Base-by-base conservation (phyloP, 176 grass and related monocot species). In the Juncus inflexus region DNA sequence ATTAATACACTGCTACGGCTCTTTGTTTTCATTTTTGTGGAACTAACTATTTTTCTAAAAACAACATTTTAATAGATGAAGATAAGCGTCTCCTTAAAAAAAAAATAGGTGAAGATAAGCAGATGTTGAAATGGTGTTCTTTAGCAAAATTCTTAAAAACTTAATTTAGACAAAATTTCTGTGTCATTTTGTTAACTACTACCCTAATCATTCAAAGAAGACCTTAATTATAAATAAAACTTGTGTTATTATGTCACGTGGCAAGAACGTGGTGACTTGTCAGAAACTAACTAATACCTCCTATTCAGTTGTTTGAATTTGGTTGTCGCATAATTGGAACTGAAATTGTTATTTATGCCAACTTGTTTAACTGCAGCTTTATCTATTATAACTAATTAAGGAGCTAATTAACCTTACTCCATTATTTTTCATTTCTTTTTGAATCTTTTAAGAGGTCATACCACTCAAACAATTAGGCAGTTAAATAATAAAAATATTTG, bases 271-370 rank as follows among this genome's bases (percentile, higher is more conserved):
- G 50, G 55, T 71, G 58, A 2, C 2, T 56, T 71, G 52, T 58
- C 52, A 71, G 68, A 71, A 12, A 28, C 35, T 35, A 71, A 60
- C 68, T 47, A 71, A 70, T 42, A 60, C 35, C 54, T 36, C 68
- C 15, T 35, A 47, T 52, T 43, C 54, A 15, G 68, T 71, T 56
- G 68, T 71, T 71, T 70, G 53, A 71, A 71, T 55, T 59, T 71
- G 67, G 67, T 71, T 71, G 52, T 71, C 37, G 16, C 9, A 71
- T 58, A 60, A 70, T 71, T 47, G 58, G 53, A 58, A 70, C 52
- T 71, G 43, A 58, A 43, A 4, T 16, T 35, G 42, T 43, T 71
- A 6, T 71, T 71, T 71, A 71, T 36, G 42, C 40, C 68, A 71
- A 71, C 68, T 71, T 59, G 68, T 58, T 59, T 58, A 71, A 9